Evolutionary conservation across 345 rosid species (phyloP).

Genomic region (Heritiera fomes): DNA sequence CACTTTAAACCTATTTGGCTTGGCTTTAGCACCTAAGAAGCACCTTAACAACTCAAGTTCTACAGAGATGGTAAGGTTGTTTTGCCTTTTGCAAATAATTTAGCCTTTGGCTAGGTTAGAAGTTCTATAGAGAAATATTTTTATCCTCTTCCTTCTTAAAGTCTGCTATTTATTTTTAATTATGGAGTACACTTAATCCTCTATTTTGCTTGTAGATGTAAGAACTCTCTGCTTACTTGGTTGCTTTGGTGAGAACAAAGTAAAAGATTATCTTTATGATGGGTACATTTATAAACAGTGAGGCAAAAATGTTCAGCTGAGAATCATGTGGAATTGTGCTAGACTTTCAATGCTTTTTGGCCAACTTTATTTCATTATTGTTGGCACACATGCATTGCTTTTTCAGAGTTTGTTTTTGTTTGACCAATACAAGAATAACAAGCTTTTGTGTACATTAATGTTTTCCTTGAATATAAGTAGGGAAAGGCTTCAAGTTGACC

Average conservation of each 20-base stretch:
- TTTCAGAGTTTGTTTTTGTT: background rate
- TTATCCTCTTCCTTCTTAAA: background rate
- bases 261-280: background rate
- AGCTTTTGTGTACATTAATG: background rate
- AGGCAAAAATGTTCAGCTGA: background rate
- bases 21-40: background rate
- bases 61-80: background rate
- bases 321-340: background rate
- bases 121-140: background rate
- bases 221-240: background rate
- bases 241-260: background rate
- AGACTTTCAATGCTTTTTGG: background rate
- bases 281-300: background rate
- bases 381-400: background rate
- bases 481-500: background rate
- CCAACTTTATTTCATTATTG: background rate
- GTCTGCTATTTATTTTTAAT: background rate
- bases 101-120: background rate
- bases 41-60: background rate
- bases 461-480: constrained; percentile 1
- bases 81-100: background rate
- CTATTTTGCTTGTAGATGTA: background rate
- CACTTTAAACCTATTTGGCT: background rate
- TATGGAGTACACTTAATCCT: background rate
- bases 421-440: background rate